These are phyloP conservation scores for Boletales sp. DNA, from an alignment of 768 basidiomycete species.

Conservation along the genomic window DNA sequence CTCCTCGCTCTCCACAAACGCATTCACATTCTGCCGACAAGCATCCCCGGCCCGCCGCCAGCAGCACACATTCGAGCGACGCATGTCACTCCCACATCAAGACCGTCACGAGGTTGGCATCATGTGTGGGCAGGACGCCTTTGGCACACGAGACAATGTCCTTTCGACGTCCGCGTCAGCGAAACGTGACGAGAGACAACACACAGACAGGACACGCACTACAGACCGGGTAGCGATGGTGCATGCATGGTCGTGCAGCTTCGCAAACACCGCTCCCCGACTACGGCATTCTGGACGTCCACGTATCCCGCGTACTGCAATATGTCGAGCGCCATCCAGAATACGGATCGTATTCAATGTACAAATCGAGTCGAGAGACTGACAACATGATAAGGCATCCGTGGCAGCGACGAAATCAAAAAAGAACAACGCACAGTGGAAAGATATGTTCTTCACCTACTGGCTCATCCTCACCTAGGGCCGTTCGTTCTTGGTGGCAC, in stretches of 20 bases:
- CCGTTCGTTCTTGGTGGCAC: conserved; percentile 31
- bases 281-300: conserved; percentile 30
- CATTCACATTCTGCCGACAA: conserved; percentile 28
- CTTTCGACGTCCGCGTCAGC: conserved; percentile 29
- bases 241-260: conserved; percentile 39
- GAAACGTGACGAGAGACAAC: too few relatives aligned
- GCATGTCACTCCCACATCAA: conserved; percentile 44
- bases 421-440: conserved; percentile 18
- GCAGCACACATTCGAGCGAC: conserved; percentile 46
- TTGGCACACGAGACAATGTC: conserved; percentile 56
- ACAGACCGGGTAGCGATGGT: conserved; percentile 53
- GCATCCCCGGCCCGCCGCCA: conserved; percentile 15
- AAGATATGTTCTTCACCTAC: conserved; percentile 10
- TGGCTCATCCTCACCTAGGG: conserved; percentile 9
- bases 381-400: background rate
- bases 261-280: conserved; percentile 27
- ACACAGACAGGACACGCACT: conserved; percentile 32
- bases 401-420: background rate
- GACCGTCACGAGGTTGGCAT: conserved; percentile 48
- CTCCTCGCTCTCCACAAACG: conserved; percentile 25
- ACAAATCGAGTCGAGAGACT: conserved; percentile 45
- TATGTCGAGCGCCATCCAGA: conserved; percentile 48
- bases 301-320: conserved; percentile 50
- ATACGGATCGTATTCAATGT: conserved; percentile 45
- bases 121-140: conserved; percentile 35